Evolutionary conservation across 805 yeast species (phyloP), one percentile per base, ranked within the genome.

Genomic region (Cyberlindnera japonica): DNA sequence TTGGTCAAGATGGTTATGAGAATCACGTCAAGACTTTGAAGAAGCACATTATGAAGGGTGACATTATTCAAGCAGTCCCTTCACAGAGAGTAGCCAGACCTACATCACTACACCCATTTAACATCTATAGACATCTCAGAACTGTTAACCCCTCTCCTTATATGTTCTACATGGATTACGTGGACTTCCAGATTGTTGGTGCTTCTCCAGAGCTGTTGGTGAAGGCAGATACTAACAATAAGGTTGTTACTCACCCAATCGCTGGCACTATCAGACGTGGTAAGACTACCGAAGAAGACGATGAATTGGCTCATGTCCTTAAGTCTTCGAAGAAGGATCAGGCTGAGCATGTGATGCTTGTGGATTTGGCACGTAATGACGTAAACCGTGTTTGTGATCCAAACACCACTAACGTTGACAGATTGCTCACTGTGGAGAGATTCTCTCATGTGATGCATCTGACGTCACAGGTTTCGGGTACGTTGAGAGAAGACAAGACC

Each of bases 281-380:
- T 36, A 75, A 77, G 53, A 88, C 98, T 9, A 69, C 81, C 18
- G 95, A 88, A 54, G 98, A 93, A 62, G 99, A 93, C 56, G 96
- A 90, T 58, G 67, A 65, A 46, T 72, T 89, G 38, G 97, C 98
- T 3, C 70, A 71, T 13, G 76, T 78, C 41, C 74, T 93, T 50
- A 72, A 85, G 54, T 65, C 81, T 9, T 84, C 95, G 13, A 67
- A 81, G 49, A 93, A 93, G 58, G 99, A 93, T 63, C 77, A 97
- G 35, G 96, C 99, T 1, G 99, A 93, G 65, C 99, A 93, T 63
- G 93, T 93, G 41, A 93, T 93, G 99, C 77, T 93, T 63, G 99
- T 93, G 15, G 99, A 93, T 64, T 74, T 93, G 57, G 99, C 99
- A 4, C 76, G 99, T 60, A 93, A 93, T 58, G 99, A 93, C 60